A percentile compares a stretch with the other conserved stretches of the same genome.
Conservation (phyloP, 2,329 filamentous ascomycete species). For the Colletotrichum paranaense region DNA sequence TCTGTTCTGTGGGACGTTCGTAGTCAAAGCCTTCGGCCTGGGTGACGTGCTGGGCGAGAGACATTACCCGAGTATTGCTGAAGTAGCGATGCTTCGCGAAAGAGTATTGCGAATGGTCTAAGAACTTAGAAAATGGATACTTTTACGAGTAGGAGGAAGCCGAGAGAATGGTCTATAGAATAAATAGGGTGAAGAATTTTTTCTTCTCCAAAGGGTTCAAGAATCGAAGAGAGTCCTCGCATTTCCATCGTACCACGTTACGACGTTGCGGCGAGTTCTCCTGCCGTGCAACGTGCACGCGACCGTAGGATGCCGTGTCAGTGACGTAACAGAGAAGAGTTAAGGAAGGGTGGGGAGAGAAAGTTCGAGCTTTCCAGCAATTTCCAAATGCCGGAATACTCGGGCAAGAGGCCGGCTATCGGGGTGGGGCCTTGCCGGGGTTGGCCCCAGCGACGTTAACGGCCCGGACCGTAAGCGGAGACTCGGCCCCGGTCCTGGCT, state of each 20-base stretch:
- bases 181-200: neutral
- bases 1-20: slow-evolving; percentile 40
- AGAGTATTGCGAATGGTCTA: neutral
- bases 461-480: neutral
- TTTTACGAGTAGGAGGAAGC: neutral
- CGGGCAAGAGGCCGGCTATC: slow-evolving; percentile 9
- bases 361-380: slow-evolving; percentile 33
- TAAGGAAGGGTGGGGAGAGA: neutral
- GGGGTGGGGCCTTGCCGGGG: neutral
- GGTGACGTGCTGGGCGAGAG: slow-evolving; percentile 56
- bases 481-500: neutral
- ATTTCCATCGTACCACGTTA: neutral
- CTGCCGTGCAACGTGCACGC: slow-evolving; percentile 11
- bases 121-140: neutral
- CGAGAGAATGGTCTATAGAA: neutral
- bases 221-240: neutral
- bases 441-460: neutral
- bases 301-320: slow-evolving; percentile 17
- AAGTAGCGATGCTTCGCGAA: no score
- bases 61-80: slow-evolving; percentile 44
- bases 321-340: slow-evolving; percentile 26
- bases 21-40: slow-evolving; percentile 55
- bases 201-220: neutral
- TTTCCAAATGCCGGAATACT: slow-evolving; percentile 23
- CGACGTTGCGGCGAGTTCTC: neutral